These are phyloP conservation scores for Bolboschoenus planiculmis DNA, from an alignment of 176 grass and related monocot species.

Conservation along the genomic window DNA sequence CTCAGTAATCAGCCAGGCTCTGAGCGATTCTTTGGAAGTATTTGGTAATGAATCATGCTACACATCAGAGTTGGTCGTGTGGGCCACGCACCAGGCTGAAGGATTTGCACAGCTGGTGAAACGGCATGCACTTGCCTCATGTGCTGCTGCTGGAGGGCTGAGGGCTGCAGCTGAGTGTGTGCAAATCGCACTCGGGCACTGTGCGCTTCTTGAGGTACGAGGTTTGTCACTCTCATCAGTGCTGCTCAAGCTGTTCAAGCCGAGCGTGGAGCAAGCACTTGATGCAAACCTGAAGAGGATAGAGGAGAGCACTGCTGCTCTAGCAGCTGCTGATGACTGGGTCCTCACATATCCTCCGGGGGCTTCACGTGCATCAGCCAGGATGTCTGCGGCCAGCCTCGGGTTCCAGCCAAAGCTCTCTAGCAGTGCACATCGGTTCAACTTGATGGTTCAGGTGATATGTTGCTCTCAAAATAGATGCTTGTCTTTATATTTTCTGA, in stretches of 20 bases:
- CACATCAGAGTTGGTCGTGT: slow-evolving; percentile 80
- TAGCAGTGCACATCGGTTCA: slow-evolving; percentile 78
- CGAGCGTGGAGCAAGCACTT: slow-evolving; percentile 84
- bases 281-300: slow-evolving; percentile 91
- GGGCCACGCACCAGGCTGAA: slow-evolving; percentile 68
- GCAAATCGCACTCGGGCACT: slow-evolving; percentile 88
- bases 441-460: slow-evolving; percentile 87
- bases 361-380: slow-evolving; percentile 41
- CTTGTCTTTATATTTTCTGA: not conserved
- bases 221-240: slow-evolving; percentile 74
- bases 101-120: slow-evolving; percentile 73
- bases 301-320: slow-evolving; percentile 81
- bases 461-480: not conserved
- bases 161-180: slow-evolving; percentile 91
- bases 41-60: slow-evolving; percentile 86
- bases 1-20: slow-evolving; percentile 79
- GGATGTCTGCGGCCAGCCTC: slow-evolving; percentile 43
- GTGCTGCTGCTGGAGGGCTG: slow-evolving; percentile 88
- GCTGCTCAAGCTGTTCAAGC: slow-evolving; percentile 75
- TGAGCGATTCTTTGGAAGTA: slow-evolving; percentile 86
- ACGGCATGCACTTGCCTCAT: slow-evolving; percentile 83
- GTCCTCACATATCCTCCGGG: slow-evolving; percentile 56
- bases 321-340: slow-evolving; percentile 90
- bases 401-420: slow-evolving; percentile 79
- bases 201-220: slow-evolving; percentile 75